Base-by-base conservation (phyloP, 2,329 filamentous ascomycete genomes). In the Alternaria arborescens region DNA sequence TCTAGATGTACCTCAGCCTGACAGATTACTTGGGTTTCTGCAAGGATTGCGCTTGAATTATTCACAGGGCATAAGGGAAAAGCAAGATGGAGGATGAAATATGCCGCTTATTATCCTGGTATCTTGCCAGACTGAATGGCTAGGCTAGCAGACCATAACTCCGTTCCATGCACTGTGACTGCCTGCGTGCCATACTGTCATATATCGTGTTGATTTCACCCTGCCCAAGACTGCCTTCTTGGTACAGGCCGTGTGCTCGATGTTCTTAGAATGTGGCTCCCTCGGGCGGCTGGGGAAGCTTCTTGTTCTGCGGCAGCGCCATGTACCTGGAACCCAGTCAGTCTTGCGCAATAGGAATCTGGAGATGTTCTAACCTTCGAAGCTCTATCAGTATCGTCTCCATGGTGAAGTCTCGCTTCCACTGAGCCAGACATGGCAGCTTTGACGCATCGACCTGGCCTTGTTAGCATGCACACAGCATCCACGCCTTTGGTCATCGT, bases 391-490 rank as follows among this genome's bases (percentile, higher is more conserved):
- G 82, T 55, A 97, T 89, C 1, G 92, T 97, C 83, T 98, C 94
- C 92, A 97, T 97, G 34, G 93, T 97, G 77, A 93, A 95, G 47
- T 96, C 91, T 61, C 93, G 86, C 83, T 92, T 95, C 95, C 95
- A 99, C 79, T 92, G 89, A 56, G 89, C 87, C 44, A 99, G 86
- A 73, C 94, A 97, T 16, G 91, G 91, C 34, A 99, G 85, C 76
- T 94, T 92, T 61, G 86, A 85, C 18, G 91, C 89, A 76, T 98
- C 93, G 70, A 98, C 93, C 84, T 92, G 75, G 28, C n/a, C 22
- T 52, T 43, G 43, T 70, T 36, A 67, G 59, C 41, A 48, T 18
- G 5, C 20, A 46, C 20, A 32, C 6, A 38, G 32, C 10, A 26
- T 36, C 22, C 22, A 50, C 7, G 46, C 20, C 20, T 50, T 32